phyloP scores from a whole-genome alignment of 148 eudicot genomes.

The Nyssa sinensis region DNA sequence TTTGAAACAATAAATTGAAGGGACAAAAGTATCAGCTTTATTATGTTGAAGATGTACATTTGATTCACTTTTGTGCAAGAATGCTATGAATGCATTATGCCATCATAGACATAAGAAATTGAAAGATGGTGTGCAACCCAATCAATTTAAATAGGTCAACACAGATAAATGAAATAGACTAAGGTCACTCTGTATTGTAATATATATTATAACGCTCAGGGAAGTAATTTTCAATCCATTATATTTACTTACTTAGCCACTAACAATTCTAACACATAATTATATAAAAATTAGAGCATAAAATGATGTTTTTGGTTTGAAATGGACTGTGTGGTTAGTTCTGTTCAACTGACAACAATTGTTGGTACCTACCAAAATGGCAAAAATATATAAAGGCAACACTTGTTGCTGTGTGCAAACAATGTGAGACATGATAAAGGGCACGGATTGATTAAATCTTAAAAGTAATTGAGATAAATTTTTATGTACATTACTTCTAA shows the following conservation, averaged over 20 bases:
- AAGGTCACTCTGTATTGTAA: no score
- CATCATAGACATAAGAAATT: neutral
- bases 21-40: no score
- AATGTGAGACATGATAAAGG: neutral
- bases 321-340: neutral
- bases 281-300: neutral
- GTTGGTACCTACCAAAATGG: no score
- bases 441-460: neutral
- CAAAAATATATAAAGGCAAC: no score
- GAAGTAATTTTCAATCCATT: neutral
- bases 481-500: no score
- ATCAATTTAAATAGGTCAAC: no score
- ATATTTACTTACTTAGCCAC: no score
- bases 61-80: neutral
- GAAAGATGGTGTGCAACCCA: neutral
- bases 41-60: no score
- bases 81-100: neutral
- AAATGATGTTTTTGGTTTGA: neutral
- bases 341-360: neutral
- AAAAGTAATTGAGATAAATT: neutral
- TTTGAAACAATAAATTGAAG: neutral
- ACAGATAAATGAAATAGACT: no score
- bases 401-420: neutral
- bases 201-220: no score
- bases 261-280: neutral